A percentile compares a stretch with the other conserved stretches of the same genome.
These are phyloP conservation scores for Moelleriella libera DNA, from an alignment of 2,329 filamentous ascomycete species.

Conservation along the genomic window DNA sequence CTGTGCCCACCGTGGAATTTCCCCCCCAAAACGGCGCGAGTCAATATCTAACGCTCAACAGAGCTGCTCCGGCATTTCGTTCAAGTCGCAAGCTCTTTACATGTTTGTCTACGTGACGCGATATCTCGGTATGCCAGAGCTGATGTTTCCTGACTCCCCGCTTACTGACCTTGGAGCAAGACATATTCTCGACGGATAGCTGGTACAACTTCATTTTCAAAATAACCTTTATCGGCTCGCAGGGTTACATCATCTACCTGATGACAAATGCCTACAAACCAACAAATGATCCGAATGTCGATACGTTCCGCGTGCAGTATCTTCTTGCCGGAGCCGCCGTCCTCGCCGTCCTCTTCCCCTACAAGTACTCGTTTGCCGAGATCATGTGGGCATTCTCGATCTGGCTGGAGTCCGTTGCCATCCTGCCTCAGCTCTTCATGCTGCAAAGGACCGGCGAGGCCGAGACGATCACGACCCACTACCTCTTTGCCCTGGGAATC, in stretches of 20 bases:
- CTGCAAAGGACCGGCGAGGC: conserved; percentile 93
- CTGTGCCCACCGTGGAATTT: conserved; percentile 1
- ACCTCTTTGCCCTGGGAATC: conserved; percentile 81
- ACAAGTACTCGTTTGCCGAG: conserved; percentile 69
- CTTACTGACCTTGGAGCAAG: conserved; percentile 24
- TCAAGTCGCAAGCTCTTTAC: conserved; percentile 96
- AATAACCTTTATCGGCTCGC: conserved; percentile 80
- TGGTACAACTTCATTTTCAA: conserved; percentile 94
- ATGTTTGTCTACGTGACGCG: conserved; percentile 85
- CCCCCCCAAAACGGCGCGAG: background rate
- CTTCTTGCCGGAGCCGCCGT: conserved; percentile 68
- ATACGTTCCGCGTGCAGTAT: conserved; percentile 96
- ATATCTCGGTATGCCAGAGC: conserved; percentile 56
- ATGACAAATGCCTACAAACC: conserved; percentile 98
- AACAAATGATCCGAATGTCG: conserved; percentile 90
- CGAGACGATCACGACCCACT: conserved; percentile 98
- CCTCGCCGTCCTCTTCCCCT: conserved; percentile 71
- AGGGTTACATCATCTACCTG: conserved; percentile 90
- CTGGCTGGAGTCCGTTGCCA: conserved; percentile 94
- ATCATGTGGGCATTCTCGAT: conserved; percentile 97
- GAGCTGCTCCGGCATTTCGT: conserved; percentile 96
- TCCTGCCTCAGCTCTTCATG: conserved; percentile 96
- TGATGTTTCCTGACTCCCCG: background rate
- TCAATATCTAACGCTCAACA: conserved; percentile 21
- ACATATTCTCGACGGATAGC: conserved; percentile 74